Conservation (phyloP, 177 flowering plant genomes). For the Telopea speciosissima region DNA sequence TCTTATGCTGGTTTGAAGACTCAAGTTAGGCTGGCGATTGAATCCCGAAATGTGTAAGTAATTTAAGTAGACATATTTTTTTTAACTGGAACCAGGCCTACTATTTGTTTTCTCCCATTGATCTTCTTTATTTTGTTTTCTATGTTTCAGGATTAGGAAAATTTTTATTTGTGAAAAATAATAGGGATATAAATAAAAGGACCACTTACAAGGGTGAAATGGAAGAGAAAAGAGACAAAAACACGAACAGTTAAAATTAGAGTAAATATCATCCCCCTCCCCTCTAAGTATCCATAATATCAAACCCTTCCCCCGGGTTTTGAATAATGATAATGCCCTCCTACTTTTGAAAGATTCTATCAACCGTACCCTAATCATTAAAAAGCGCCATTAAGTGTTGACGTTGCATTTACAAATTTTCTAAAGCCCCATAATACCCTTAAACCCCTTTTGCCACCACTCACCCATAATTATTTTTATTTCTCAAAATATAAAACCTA, state of each 20-base stretch:
- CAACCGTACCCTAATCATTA: too few species aligned
- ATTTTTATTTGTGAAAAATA: neutral
- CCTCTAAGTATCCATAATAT: too few species aligned
- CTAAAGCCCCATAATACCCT: too few species aligned
- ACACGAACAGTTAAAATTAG: neutral
- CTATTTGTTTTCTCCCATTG: neutral
- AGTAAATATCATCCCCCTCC: too few species aligned
- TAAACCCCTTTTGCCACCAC: too few species aligned
- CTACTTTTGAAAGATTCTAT: too few species aligned
- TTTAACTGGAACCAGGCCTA: neutral
- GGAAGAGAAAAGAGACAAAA: neutral
- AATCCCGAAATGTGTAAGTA: constrained; percentile 74
- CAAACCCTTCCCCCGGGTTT: too few species aligned
- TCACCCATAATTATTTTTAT: too few species aligned
- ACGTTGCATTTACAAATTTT: too few species aligned
- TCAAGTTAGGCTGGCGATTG: constrained; percentile 88
- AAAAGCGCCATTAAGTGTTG: too few species aligned
- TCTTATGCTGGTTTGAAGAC: constrained; percentile 97
- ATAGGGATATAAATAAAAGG: neutral
- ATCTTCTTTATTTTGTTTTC: neutral
- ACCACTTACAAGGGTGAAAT: neutral
- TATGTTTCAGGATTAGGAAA: neutral
- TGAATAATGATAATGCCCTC: too few species aligned
- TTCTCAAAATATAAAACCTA: too few species aligned
- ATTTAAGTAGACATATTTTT: neutral